Evolutionary conservation across 176 grass and related monocot genomes (phyloP), one percentile per base, ranked within the genome.

Genomic region (Hyparrhenia diplandra): DNA sequence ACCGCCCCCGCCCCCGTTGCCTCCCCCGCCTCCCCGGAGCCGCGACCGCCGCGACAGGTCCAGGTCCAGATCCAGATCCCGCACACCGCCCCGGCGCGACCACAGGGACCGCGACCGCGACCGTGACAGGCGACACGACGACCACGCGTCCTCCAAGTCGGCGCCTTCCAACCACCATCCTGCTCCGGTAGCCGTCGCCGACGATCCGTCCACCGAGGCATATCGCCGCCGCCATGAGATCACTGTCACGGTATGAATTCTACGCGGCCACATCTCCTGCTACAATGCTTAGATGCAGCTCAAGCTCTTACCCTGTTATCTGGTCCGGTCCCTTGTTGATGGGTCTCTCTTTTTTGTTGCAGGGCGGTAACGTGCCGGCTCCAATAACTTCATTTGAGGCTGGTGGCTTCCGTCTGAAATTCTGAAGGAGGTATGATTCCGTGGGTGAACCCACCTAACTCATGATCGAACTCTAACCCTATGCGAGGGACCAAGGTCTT

Each of bases 191-290:
- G 82, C 69, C 21, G 67, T 76, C 13, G 70, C 40, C 63, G 86
- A 84, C 73, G 88, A 80, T 36, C 79, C 76, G 16, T 89, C 88
- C 23, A 81, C 85, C 17, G 92, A 99, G 67, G 88, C 86, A 8
- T 95, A 99, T 55, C 89, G 96, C 47, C 88, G 76, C 5, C 92
- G 88, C 42, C 90, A 99, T 35, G 96, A 99, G 85, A 99, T 99
- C 81, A 86, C 86, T 25, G 79, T 99, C n/a, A 85, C 87, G 45
- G 96, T 99, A 89, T 67, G 86, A 47, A 70, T 71, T 63, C 29
- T 45, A 39, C 6, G 24, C 4, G 36, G 10, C 10, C 66, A 13
- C 23, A 6, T 35, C 46, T 76, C 49, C 34, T 5, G 36, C 65
- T 41, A 16, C 6, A 30, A 49, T 10, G 37, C 17, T 71, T 51